Base-by-base conservation (phyloP, 441 rosid genomes). In the Gossypium gossypioides region DNA sequence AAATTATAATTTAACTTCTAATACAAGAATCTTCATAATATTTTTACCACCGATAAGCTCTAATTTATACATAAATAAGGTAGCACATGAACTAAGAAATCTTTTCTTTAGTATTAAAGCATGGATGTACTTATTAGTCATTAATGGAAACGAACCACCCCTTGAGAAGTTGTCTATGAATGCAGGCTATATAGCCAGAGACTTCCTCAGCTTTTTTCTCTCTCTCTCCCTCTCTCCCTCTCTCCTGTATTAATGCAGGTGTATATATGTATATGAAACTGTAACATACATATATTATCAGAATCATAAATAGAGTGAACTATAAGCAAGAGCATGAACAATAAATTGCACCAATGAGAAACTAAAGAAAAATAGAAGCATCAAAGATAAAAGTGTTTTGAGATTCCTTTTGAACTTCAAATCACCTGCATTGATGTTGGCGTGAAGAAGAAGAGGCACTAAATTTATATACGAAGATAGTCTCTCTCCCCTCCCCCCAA, bases 391-490 rank as follows among this genome's bases (percentile, higher is more conserved):
- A 72, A 69, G 64, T 19, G 9, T 55, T 29, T 32, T 32, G 37
- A 32, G 37, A 32, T 5, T 32, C 37, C 37, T 32, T 32, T 32
- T 32, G 37, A 32, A 32, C 37, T 32, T 32, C 37, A 80, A 84
- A 63, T 69, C 83, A 77, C 76, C 76, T 74, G 79, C 84, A 79
- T 78, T 82, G 72, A 78, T 79, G 77, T 50, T 57, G 76, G 68
- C 72, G 59, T 9, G 12, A 18, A 51, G 2, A 6, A 51, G 2
- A 3, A 24, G 74, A 68, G 77, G 65, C 58, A 74, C 77, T 74
- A 66, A 82, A 80, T 51, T 74, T 83, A 81, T 81, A 82, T 78
- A 79, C 7, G 72, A 1, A 66, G 72, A 32, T 32, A 32, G 37
- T 32, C 7, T 32, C 37, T 32, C 37, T 1, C 7, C 37, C 37